phyloP scores from a whole-genome alignment of 768 basidiomycete species.

The Naematelia aurantialba region DNA sequence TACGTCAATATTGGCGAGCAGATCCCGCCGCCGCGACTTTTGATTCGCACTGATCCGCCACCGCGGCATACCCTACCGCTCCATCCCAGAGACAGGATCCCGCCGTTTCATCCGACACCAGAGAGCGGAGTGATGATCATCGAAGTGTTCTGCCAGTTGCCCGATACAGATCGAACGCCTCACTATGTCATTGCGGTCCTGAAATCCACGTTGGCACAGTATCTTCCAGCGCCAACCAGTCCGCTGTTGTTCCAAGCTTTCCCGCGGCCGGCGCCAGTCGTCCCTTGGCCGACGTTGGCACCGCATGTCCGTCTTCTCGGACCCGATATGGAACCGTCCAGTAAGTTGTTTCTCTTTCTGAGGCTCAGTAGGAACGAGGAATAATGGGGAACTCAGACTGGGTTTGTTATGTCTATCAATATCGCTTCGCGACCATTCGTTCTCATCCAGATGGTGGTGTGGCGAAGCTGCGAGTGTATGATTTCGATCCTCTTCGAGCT shows the following conservation, averaged over 20 bases:
- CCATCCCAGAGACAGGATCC: conserved; percentile 24
- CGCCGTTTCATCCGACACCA: conserved; percentile 36
- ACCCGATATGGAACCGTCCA: conserved; percentile 26
- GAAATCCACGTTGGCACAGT: conserved; percentile 33
- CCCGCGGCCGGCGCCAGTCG: conserved; percentile 36
- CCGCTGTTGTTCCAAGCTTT: conserved; percentile 26
- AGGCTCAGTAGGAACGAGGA: neutral
- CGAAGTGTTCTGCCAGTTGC: conserved; percentile 39
- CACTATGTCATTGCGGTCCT: conserved; percentile 30
- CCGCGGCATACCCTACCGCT: conserved; percentile 42
- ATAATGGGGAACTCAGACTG: conserved; percentile 30
- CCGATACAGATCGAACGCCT: conserved; percentile 15
- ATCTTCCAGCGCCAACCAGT: conserved; percentile 32
- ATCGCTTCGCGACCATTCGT: conserved; percentile 35
- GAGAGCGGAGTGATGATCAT: conserved; percentile 39
- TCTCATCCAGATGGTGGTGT: neutral
- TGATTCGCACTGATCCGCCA: conserved; percentile 46
- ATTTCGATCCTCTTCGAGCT: conserved; percentile 44
- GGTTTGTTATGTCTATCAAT: conserved; percentile 49
- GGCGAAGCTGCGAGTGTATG: conserved; percentile 28
- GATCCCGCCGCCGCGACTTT: conserved; percentile 39
- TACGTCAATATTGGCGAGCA: conserved; percentile 19
- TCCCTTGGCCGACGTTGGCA: conserved; percentile 34
- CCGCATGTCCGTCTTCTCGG: conserved; percentile 42
- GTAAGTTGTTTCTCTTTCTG: conserved; percentile 29